phyloP scores from a whole-genome alignment of 2,329 filamentous ascomycete species.

The Aspergillus oerlinghausenensis region DNA sequence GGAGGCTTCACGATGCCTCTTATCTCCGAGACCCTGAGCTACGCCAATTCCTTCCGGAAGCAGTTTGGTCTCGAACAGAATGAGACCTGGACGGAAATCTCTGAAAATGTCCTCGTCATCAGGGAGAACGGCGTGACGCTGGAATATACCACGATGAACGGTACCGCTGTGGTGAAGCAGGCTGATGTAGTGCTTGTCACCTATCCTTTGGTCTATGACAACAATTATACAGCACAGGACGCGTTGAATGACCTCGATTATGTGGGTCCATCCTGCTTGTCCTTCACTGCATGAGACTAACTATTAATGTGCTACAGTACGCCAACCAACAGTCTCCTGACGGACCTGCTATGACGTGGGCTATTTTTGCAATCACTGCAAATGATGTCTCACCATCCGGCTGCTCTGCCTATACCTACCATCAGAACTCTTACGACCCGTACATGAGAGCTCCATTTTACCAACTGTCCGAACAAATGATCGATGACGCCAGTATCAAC shows the following conservation, averaged over 20 bases:
- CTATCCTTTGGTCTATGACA: conserved; percentile 58
- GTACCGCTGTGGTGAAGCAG: conserved; percentile 63
- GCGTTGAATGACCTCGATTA: conserved; percentile 60
- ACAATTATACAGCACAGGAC: conserved; percentile 48
- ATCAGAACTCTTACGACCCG: conserved; percentile 58
- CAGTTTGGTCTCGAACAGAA: conserved; percentile 54
- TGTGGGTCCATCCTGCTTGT: conserved; percentile 28
- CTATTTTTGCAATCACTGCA: conserved; percentile 63
- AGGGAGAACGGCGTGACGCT: conserved; percentile 58
- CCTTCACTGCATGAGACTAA: background rate
- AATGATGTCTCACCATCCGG: conserved; percentile 62
- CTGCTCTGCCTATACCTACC: conserved; percentile 65
- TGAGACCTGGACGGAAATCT: conserved; percentile 54
- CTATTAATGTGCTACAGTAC: conserved; percentile 42
- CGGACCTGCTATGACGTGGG: conserved; percentile 70
- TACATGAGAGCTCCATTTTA: conserved; percentile 65
- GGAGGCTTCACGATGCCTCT: conserved; percentile 65
- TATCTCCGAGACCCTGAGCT: conserved; percentile 51
- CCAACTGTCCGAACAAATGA: conserved; percentile 65
- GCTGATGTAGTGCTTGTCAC: conserved; percentile 65
- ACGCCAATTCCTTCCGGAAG: conserved; percentile 55
- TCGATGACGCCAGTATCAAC: conserved; percentile 57
- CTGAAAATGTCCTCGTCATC: conserved; percentile 53
- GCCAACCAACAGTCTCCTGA: conserved; percentile 63
- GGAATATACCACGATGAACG: conserved; percentile 64